These are phyloP conservation scores for Clohesyomyces aquaticus DNA, from an alignment of 495 filamentous ascomycete species.

Conservation along the genomic window DNA sequence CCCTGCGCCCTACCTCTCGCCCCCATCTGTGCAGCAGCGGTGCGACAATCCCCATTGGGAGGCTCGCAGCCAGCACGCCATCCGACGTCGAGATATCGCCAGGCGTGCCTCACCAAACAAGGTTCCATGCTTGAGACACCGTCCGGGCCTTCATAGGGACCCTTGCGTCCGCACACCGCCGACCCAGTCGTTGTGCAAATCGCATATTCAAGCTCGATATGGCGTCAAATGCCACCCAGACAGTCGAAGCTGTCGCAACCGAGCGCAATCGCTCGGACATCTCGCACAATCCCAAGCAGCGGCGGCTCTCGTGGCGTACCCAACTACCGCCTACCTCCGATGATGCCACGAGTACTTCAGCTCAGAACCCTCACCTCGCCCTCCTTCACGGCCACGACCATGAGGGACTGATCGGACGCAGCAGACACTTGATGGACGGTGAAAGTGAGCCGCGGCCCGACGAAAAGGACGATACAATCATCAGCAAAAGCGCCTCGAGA, in stretches of 20 bases:
- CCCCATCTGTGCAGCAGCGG: neutral
- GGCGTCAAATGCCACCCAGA: conserved; percentile 35
- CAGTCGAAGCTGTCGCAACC: conserved; percentile 26
- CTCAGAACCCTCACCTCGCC: conserved; percentile 30
- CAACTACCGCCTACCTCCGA: conserved; percentile 4
- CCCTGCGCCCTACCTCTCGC: neutral
- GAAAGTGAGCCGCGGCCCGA: conserved; percentile 8
- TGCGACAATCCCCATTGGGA: neutral
- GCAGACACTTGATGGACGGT: conserved; percentile 7
- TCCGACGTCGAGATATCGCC: conserved; percentile 26
- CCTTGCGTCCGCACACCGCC: conserved; percentile 24
- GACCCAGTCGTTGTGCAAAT: neutral
- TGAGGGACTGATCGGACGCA: conserved; percentile 19
- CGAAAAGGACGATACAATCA: conserved; percentile 21
- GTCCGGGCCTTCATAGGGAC: conserved; percentile 29
- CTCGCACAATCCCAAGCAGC: conserved; percentile 11
- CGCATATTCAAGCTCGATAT: conserved; percentile 13
- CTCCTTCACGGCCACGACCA: conserved; percentile 40
- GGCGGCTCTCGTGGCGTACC: conserved; percentile 33
- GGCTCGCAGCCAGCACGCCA: conserved; percentile 30
- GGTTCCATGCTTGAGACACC: neutral
- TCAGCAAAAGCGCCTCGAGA: conserved; percentile 27
- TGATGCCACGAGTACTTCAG: conserved; percentile 6
- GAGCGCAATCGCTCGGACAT: neutral
- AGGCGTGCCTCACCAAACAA: neutral